phyloP scores from a whole-genome alignment of 2,329 filamentous ascomycete genomes.

The Aspergillus sp. region DNA sequence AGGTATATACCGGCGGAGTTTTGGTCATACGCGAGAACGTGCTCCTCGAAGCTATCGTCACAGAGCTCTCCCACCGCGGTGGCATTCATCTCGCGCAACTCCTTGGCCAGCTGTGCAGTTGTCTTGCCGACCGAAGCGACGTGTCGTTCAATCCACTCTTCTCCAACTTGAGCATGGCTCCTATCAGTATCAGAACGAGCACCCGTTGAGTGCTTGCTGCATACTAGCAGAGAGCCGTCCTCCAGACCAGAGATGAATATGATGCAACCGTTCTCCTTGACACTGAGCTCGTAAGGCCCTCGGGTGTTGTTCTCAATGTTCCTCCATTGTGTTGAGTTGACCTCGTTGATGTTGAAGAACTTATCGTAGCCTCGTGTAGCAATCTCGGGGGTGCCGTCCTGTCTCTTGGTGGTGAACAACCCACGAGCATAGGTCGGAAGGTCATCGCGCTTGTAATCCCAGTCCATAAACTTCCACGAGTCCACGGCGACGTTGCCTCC shows the following conservation, averaged over 20 bases:
- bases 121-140: slow-evolving; percentile 77
- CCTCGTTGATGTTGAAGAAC: slow-evolving; percentile 94
- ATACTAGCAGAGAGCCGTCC: slow-evolving; percentile 88
- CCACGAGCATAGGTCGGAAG: slow-evolving; percentile 92
- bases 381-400: slow-evolving; percentile 73
- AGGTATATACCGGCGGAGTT: slow-evolving; percentile 89
- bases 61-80: slow-evolving; percentile 96
- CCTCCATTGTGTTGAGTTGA: slow-evolving; percentile 78
- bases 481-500: slow-evolving; percentile 71
- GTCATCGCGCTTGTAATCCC: slow-evolving; percentile 88
- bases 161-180: slow-evolving; percentile 85
- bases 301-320: slow-evolving; percentile 76
- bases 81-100: slow-evolving; percentile 78
- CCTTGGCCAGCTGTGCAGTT: slow-evolving; percentile 74
- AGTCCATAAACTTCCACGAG: slow-evolving; percentile 93
- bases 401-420: slow-evolving; percentile 81
- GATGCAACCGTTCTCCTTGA: slow-evolving; percentile 99
- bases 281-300: slow-evolving; percentile 90
- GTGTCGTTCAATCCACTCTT: slow-evolving; percentile 80
- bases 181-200: slow-evolving; percentile 69
- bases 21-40: slow-evolving; percentile 85
- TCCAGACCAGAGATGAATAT: slow-evolving; percentile 94
- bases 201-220: slow-evolving; percentile 97
- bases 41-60: slow-evolving; percentile 95
- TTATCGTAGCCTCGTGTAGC: slow-evolving; percentile 93